These are phyloP conservation scores for Tilletia horrida DNA, from an alignment of 1,284 basidiomycete genomes.

Conservation along the genomic window DNA sequence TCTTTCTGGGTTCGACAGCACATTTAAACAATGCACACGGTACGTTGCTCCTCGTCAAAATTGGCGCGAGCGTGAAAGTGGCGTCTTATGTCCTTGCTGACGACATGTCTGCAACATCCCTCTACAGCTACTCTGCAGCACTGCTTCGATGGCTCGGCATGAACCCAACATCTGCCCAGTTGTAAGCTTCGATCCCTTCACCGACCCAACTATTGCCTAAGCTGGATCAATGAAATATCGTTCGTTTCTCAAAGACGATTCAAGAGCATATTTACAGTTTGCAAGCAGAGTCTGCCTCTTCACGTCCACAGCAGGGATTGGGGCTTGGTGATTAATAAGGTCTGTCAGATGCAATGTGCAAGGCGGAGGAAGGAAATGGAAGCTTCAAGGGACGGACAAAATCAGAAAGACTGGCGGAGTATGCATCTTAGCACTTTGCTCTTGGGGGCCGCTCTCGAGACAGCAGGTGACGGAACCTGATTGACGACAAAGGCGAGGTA, in stretches of 20 bases:
- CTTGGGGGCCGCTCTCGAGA: too few relatives aligned
- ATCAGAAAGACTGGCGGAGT: too few relatives aligned
- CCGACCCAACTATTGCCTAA: too few relatives aligned
- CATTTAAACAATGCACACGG: constrained; percentile 11
- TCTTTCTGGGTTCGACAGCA: constrained; percentile 1
- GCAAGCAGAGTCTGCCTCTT: too few relatives aligned
- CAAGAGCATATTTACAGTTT: too few relatives aligned
- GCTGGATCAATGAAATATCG: too few relatives aligned
- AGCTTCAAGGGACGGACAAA: background rate
- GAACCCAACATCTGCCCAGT: constrained; percentile 7
- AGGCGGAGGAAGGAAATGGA: background rate
- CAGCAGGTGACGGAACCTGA: too few relatives aligned
- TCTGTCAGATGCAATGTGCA: background rate
- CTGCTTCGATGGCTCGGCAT: constrained; percentile 4
- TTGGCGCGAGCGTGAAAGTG: background rate
- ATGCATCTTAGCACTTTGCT: too few relatives aligned
- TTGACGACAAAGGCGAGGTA: too few relatives aligned
- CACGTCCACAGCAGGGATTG: too few relatives aligned
- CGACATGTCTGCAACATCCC: background rate
- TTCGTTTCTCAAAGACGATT: too few relatives aligned
- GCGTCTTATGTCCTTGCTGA: background rate
- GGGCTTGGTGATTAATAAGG: too few relatives aligned
- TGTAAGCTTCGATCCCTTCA: background rate
- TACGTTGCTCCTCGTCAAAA: background rate
- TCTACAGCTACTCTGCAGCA: background rate